A percentile compares a stretch with the other conserved stretches of the same genome.
Conservation (phyloP, 495 filamentous ascomycete genomes). For the Thozetella sp. region DNA sequence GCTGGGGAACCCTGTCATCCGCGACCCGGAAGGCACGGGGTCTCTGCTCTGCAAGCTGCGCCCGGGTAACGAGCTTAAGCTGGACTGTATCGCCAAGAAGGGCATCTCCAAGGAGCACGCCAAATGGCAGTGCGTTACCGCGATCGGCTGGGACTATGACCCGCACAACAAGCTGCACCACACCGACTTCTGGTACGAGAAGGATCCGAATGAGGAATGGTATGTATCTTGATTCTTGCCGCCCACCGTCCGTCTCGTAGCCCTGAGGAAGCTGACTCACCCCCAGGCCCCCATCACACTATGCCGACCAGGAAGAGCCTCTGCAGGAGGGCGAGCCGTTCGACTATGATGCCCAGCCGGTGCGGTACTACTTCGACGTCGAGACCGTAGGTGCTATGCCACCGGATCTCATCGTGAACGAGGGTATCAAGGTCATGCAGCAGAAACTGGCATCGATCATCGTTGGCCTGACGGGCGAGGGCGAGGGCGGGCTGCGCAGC, state of each 20-base stretch:
- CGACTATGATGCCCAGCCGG: constrained; percentile 85
- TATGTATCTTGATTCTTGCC: constrained; percentile 47
- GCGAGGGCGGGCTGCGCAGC: constrained; percentile 59
- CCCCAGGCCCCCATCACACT: constrained; percentile 80
- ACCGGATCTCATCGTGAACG: constrained; percentile 82
- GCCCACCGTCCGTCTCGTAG: neutral
- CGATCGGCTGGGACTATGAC: constrained; percentile 97
- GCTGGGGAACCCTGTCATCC: constrained; percentile 80
- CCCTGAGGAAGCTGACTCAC: constrained; percentile 6
- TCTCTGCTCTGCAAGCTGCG: constrained; percentile 86
- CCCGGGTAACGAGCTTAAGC: constrained; percentile 82
- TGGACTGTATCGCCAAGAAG: constrained; percentile 95
- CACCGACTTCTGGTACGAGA: constrained; percentile 91
- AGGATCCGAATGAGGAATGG: constrained; percentile 85
- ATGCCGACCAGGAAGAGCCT: constrained; percentile 84
- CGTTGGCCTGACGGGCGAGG: constrained; percentile 62
- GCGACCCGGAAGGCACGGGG: constrained; percentile 78
- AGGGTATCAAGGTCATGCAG: constrained; percentile 88
- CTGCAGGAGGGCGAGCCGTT: constrained; percentile 81
- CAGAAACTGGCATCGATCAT: constrained; percentile 88
- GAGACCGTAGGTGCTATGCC: constrained; percentile 87
- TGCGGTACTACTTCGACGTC: constrained; percentile 87
- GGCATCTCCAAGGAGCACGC: constrained; percentile 98
- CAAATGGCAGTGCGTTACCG: constrained; percentile 91
- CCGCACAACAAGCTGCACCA: constrained; percentile 92